These are phyloP conservation scores for Aspergillus transmontanensis DNA, from an alignment of 2,329 filamentous ascomycete genomes.

Conservation along the genomic window DNA sequence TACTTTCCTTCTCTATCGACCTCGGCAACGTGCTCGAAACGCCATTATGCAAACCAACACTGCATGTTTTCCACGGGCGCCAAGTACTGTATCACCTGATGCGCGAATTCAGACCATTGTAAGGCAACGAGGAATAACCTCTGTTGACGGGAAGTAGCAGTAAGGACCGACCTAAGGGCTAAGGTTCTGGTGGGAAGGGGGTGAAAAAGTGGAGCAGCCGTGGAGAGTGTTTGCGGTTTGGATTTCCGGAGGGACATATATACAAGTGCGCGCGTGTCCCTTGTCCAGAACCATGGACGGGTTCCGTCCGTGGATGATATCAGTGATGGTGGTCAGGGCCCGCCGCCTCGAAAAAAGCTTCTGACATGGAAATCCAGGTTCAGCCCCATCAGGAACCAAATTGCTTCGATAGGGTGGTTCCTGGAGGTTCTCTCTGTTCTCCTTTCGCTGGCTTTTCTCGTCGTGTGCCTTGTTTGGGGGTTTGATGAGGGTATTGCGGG, in stretches of 20 bases:
- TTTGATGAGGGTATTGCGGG: background rate
- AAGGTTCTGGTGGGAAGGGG: background rate
- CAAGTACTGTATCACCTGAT: background rate
- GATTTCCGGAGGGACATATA: background rate
- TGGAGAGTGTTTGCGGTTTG: background rate
- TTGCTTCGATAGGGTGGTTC: background rate
- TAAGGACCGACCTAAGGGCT: no score
- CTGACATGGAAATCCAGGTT: background rate
- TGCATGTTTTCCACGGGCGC: no score
- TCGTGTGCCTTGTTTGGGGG: background rate
- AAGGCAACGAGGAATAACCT: background rate
- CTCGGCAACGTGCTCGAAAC: no score
- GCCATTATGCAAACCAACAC: background rate
- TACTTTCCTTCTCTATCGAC: background rate
- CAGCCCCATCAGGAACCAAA: background rate
- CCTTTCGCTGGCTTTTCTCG: background rate
- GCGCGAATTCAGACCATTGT: no score
- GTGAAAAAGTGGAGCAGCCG: background rate
- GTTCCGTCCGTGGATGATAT: background rate
- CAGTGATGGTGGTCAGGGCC: background rate
- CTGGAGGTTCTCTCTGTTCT: background rate
- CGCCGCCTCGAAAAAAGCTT: background rate
- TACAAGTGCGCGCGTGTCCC: background rate
- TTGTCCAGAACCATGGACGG: background rate
- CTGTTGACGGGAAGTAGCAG: background rate